Base-by-base conservation (phyloP, 371 early-diverging fungal species). In the Nematocida sp. region DNA sequence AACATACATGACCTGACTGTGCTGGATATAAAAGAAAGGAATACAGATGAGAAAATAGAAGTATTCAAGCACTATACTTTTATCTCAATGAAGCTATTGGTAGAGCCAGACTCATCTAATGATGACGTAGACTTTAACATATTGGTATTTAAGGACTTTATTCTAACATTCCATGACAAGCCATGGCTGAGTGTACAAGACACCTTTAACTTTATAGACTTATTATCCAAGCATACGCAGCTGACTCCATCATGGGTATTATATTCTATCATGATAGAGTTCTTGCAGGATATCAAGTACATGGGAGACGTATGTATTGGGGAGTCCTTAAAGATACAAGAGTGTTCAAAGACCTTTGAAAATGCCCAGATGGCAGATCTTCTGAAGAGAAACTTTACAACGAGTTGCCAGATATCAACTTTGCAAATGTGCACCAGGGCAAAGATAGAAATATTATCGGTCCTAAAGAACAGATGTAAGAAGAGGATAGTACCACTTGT, bases 11-110 rank as follows among this genome's bases (percentile, higher is more conserved):
- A 78, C 29, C 52, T 79, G 1, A 75, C 80, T 32, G n/a, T 81
- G 1, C 55, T 48, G 13, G 81, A 81, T 47, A 79, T 81, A 23
- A 43, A 76, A 62, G 80, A 81, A 37, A 61, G 65, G 54, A 78
- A 80, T 52, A 79, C 80, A 58, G 76, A 79, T 32, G 81, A 81
- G 47, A 81, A 81, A 53, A 60, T 81, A 64, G 81, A 81, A 53
- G 52, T 78, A 32, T 81, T 79, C 61, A 70, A 66, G 34, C 63
- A 81, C 64, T 81, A 81, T 60, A 77, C 77, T 35, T 81, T 79
- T 61, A 78, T 81, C 2, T 63, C 65, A 31, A 51, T 78, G 46
- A 78, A 77, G 45, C 37, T 81, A 19, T 57, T 76, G 17, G 63
- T 65, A 7, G 76, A 75, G 35, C 40, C 67, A 19, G 55, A 43